Evolutionary conservation across 192 early-diverging fungal species (phyloP).

Genomic region (Entomortierella lignicola): DNA sequence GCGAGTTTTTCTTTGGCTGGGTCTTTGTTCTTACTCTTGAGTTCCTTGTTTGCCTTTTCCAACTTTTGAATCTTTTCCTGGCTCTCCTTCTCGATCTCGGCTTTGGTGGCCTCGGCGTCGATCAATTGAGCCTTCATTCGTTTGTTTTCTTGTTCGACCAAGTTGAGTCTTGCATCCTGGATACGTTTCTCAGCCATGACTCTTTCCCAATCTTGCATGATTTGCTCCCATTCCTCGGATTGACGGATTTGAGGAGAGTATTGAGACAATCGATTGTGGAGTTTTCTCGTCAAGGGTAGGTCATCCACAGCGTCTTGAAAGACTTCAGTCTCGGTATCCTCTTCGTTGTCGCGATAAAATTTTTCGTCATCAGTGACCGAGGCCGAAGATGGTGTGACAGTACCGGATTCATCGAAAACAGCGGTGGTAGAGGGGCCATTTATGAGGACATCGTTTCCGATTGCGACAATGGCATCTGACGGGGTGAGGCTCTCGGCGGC

Average conservation of each 20-base stretch:
- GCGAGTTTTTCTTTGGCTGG: slow-evolving; percentile 37
- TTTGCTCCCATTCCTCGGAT: slow-evolving; percentile 43
- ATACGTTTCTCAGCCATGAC: slow-evolving; percentile 49
- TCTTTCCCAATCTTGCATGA: slow-evolving; percentile 43
- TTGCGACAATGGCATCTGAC: slow-evolving; percentile 39
- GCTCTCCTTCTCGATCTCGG: slow-evolving; percentile 28
- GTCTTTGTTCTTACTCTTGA: slow-evolving; percentile 22
- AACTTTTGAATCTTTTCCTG: slow-evolving; percentile 18
- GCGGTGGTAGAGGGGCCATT: slow-evolving; percentile 26
- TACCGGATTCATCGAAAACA: slow-evolving; percentile 7
- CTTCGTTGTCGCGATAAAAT: slow-evolving; percentile 5
- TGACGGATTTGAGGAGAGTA: slow-evolving; percentile 22
- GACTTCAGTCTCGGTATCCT: slow-evolving; percentile 10
- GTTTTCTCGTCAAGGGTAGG: slow-evolving; percentile 30
- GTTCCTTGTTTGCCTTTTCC: slow-evolving; percentile 30
- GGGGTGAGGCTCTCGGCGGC: slow-evolving; percentile 3
- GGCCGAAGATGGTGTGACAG: slow-evolving; percentile 28
- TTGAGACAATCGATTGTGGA: slow-evolving; percentile 23
- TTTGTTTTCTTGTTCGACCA: slow-evolving; percentile 46
- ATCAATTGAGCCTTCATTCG: slow-evolving; percentile 43
- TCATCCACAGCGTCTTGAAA: slow-evolving; percentile 43
- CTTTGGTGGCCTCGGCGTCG: slow-evolving; percentile 25
- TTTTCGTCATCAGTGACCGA: slow-evolving; percentile 15
- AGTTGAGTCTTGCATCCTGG: slow-evolving; percentile 36
- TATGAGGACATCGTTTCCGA: slow-evolving; percentile 45